phyloP scores from a whole-genome alignment of 177 flowering plant genomes.

The Tripterygium wilfordii region DNA sequence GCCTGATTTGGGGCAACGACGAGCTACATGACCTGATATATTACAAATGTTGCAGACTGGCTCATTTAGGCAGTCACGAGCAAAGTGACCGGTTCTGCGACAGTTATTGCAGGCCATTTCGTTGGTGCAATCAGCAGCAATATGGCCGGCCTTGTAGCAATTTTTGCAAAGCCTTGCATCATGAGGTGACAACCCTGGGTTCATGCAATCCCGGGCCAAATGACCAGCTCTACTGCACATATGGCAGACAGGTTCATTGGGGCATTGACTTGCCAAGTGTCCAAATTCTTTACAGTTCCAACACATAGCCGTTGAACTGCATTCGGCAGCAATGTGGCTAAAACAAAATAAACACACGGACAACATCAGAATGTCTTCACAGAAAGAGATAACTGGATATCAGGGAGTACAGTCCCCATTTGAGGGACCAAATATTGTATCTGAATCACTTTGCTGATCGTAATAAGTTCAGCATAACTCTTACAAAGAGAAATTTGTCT shows the following conservation, averaged over 20 bases:
- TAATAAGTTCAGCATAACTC: background rate
- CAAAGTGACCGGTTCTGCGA: background rate
- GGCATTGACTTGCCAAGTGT: slow-evolving; percentile 23
- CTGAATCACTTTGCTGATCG: too few species aligned
- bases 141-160: background rate
- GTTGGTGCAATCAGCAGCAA: background rate
- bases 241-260: slow-evolving; percentile 26
- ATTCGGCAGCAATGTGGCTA: slow-evolving; percentile 28
- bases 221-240: slow-evolving; percentile 28
- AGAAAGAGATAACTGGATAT: too few species aligned
- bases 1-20: slow-evolving; percentile 12
- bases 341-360: background rate
- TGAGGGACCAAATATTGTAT: background rate
- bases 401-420: background rate
- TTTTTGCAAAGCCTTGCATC: background rate
- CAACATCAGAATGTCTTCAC: background rate
- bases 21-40: slow-evolving; percentile 25
- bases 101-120: background rate
- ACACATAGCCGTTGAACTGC: slow-evolving; percentile 19
- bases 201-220: slow-evolving; percentile 15
- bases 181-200: background rate
- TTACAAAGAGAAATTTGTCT: slow-evolving; percentile 4
- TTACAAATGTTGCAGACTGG: slow-evolving; percentile 25
- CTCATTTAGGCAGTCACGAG: slow-evolving; percentile 3
- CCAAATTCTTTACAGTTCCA: slow-evolving; percentile 32